Base-by-base conservation (phyloP, 148 eudicot genomes). In the Vaccinium vitisidaea region DNA sequence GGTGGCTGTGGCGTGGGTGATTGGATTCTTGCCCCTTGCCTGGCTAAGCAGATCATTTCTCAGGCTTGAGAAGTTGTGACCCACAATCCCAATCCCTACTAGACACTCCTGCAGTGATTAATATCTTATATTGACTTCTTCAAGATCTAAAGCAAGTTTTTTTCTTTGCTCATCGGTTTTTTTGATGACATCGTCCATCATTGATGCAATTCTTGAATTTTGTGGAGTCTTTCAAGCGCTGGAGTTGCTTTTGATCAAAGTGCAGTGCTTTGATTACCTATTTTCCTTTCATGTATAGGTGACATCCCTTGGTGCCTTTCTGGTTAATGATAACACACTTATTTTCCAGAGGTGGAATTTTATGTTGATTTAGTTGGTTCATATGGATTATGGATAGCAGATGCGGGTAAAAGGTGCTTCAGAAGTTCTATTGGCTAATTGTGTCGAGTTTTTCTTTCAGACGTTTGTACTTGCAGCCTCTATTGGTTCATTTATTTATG, bases 401-500 rank as follows among this genome's bases (percentile, higher is more conserved):
- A 13, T 83, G 46, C 43, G 16, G n/a, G 16, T 71, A 10, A 49
- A 71, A 25, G 56, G 13, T 82, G 18, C 54, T 18, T 83, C 15
- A 54, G 16, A 73, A 71, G 80, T 83, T 83, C 32, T 39, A 39
- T 39, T 79, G 82, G 18, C 23, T 55, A 30, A 27, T 55, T 25
- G 50, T 30, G n/a, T 23, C 0, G 12, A 12, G 4, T 15, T 50
- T 61, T 65, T 65, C 53, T 59, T 59, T 50, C 36, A 53, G 19
- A 83, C 49, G 53, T 71, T 21, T 73, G 70, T 36, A 21, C 65
- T 52, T 52, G n/a, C 76, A n/a, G 65, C 79, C 32, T 74, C 39
- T 73, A 19, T 49, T 9, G n/a, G 6, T 73, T 73, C 18, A 39
- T 39, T 73, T 73, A 32, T 16, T 32, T 12, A 49, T 9, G 70